Conservation (phyloP, 2,329 filamentous ascomycete genomes). For the Bimuria novae-zelandiae region DNA sequence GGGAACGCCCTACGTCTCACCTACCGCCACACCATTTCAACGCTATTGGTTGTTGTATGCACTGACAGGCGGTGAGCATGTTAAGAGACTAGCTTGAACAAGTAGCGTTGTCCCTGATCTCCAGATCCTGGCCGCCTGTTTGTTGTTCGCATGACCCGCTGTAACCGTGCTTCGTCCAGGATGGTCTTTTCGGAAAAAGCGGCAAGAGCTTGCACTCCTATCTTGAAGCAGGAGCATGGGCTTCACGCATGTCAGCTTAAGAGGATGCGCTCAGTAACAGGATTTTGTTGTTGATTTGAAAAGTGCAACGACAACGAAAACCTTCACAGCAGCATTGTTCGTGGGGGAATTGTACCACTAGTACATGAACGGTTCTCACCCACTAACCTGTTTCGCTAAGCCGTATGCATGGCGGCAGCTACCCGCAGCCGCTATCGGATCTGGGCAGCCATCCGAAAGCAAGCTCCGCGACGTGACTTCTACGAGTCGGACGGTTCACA, state of each 20-base stretch:
- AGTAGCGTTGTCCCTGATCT: constrained; percentile 2
- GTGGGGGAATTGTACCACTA: background rate
- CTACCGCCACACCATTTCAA: background rate
- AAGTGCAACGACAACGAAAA: background rate
- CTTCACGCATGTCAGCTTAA: too few species aligned
- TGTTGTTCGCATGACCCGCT: constrained; percentile 6
- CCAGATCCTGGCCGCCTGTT: too few species aligned
- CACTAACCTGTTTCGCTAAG: background rate
- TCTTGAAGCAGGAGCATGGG: too few species aligned
- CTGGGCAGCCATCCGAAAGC: background rate
- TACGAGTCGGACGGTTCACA: background rate
- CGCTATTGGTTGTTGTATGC: background rate
- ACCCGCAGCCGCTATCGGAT: constrained; percentile 1
- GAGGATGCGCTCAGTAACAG: too few species aligned
- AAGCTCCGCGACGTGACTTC: background rate
- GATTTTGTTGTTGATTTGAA: background rate
- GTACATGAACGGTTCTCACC: background rate
- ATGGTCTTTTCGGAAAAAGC: background rate
- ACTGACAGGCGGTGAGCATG: background rate
- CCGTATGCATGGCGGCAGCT: background rate
- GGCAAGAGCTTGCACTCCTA: too few species aligned
- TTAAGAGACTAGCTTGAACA: background rate
- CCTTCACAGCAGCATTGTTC: background rate
- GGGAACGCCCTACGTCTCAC: background rate
- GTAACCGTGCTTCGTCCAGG: background rate